A percentile compares a stretch with the other conserved stretches of the same genome.
These are phyloP conservation scores for Paramyrothecium sp. DNA, from an alignment of 2,329 filamentous ascomycete species.

Conservation along the genomic window DNA sequence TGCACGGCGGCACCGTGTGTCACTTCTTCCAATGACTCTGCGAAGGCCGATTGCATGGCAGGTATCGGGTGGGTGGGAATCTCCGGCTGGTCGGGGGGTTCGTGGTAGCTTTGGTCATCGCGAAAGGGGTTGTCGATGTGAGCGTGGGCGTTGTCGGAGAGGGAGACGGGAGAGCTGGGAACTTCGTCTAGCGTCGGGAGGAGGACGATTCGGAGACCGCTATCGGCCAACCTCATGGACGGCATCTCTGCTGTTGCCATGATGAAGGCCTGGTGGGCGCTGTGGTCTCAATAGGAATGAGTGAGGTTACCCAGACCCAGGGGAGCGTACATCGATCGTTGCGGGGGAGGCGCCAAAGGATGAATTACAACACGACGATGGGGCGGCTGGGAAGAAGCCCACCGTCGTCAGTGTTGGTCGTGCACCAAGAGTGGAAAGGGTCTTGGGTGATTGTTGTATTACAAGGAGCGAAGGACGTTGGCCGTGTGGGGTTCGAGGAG, in stretches of 20 bases:
- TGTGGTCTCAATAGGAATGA: neutral
- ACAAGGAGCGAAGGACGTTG: no score
- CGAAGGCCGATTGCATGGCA: constrained; percentile 77
- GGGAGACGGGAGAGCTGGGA: neutral
- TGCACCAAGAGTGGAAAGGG: no score
- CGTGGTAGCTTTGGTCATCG: constrained; percentile 6
- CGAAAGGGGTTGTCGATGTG: neutral
- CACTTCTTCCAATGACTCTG: constrained; percentile 76
- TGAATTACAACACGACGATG: no score
- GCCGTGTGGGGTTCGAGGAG: no score
- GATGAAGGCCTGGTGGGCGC: neutral
- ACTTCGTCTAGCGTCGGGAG: constrained; percentile 1
- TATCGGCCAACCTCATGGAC: neutral
- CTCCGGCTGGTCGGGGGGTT: constrained; percentile 12
- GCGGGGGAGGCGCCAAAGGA: neutral
- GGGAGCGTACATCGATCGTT: neutral
- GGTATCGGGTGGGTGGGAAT: constrained; percentile 64
- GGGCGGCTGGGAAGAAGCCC: no score
- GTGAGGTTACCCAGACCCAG: neutral
- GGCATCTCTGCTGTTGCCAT: neutral
- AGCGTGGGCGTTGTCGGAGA: neutral
- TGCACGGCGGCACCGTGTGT: constrained; percentile 42
- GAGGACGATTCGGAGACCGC: constrained; percentile 1
- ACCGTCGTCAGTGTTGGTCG: no score
- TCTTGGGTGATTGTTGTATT: no score